phyloP scores from a whole-genome alignment of 2,329 filamentous ascomycete genomes.

The Neopestalotiopsis sp. region DNA sequence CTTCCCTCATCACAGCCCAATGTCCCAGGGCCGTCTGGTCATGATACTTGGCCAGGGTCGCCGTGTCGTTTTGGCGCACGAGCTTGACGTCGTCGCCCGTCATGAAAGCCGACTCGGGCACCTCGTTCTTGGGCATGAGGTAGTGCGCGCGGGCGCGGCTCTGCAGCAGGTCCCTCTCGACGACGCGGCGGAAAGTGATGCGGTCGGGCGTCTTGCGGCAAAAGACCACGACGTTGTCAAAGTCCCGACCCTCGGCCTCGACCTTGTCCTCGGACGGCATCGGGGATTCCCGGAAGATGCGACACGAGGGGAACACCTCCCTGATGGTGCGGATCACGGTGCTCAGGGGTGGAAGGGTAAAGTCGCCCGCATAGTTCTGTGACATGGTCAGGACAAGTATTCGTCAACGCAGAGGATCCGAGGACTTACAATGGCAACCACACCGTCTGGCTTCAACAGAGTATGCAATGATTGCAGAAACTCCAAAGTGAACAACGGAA shows the following conservation, averaged over 20 bases:
- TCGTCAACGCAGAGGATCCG: background rate
- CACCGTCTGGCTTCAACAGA: slow-evolving; percentile 78
- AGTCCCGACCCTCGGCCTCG: slow-evolving; percentile 64
- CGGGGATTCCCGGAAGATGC: slow-evolving; percentile 83
- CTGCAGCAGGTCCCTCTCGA: slow-evolving; percentile 69
- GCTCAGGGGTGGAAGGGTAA: slow-evolving; percentile 75
- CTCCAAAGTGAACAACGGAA: slow-evolving; percentile 83
- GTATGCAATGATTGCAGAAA: slow-evolving; percentile 75
- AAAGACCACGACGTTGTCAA: slow-evolving; percentile 96
- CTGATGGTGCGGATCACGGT: slow-evolving; percentile 84
- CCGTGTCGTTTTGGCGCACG: slow-evolving; percentile 67
- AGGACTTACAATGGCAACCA: slow-evolving; percentile 80
- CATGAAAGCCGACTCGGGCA: slow-evolving; percentile 58
- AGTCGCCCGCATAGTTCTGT: slow-evolving; percentile 93
- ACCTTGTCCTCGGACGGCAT: slow-evolving; percentile 52
- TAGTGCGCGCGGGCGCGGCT: slow-evolving; percentile 74
- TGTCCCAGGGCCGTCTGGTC: slow-evolving; percentile 79
- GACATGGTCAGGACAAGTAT: slow-evolving; percentile 2
- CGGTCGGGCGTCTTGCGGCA: slow-evolving; percentile 69
- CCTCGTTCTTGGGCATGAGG: slow-evolving; percentile 74
- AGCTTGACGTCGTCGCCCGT: slow-evolving; percentile 53
- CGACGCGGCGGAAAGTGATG: slow-evolving; percentile 71
- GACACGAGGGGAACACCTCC: slow-evolving; percentile 84
- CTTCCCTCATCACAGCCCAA: slow-evolving; percentile 89
- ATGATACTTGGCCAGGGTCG: slow-evolving; percentile 73